Evolutionary conservation across 257 asterid genomes (phyloP), one percentile per base, ranked within the genome.

Genomic region (Gentiana macrophylla): DNA sequence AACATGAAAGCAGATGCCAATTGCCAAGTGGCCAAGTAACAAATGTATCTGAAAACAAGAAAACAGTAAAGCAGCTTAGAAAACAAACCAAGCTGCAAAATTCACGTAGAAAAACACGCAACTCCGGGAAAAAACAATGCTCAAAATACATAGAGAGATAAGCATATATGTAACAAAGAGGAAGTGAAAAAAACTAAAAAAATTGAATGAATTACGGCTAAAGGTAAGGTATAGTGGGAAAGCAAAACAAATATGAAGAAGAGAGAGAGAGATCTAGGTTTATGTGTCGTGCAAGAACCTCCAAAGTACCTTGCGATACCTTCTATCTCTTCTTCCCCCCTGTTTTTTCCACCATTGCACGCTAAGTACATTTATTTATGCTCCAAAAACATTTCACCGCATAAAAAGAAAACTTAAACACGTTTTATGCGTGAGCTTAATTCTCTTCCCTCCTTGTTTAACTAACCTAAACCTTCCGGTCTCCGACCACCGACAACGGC

Each of bases 241-340:
- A 35, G 9, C 37, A 53, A 57, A 62, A 65, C 56, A 57, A 78
- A 80, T 3, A 64, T 65, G 81, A 62, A 78, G 84, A 70, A 87
- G 94, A 15, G 24, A 15, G 24, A 52, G 32, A 52, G 66, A 81
- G 93, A 89, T 89, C 94, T 83, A 78, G 87, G 88, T 71, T 74
- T 79, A 87, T 79, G 89, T 86, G 94, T 84, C 95, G 93, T 80
- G 97, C 87, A 89, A 80, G 69, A 76, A 81, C 84, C 83, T 77
- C 74, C 93, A 74, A 72, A 67, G 61, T 62, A 60, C 69, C 69
- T 67, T 58, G 43, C 52, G 69, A 63, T 62, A 60, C 69, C 69
- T 67, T 58, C 49, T 53, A 59, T 68, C 61, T 55, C 45, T 72
- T 65, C 74, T 76, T 68, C 77, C 46, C 73, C 79, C 68, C 72